phyloP scores from a whole-genome alignment of 1,139 yeast species.

The Hanseniaspora gamundiae region DNA sequence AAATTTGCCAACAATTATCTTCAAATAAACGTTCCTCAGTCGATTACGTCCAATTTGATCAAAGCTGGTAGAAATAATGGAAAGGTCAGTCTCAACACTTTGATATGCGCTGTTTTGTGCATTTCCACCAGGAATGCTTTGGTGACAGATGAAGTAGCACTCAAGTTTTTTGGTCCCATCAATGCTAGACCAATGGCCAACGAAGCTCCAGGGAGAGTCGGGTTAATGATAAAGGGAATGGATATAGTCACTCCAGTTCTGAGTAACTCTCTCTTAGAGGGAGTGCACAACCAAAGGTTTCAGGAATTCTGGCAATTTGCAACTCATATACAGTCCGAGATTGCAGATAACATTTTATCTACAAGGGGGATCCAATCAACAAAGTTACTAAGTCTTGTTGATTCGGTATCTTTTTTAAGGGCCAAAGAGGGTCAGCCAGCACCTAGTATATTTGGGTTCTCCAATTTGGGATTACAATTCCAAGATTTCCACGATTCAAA shows the following conservation, averaged over 20 bases:
- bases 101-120: not conserved
- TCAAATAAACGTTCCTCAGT: not conserved
- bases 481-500: not conserved
- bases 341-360: not conserved
- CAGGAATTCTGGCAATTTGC: not conserved
- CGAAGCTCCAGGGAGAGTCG: not conserved
- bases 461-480: not conserved
- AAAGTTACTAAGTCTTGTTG: not conserved
- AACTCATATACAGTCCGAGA: not conserved
- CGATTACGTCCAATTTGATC: not conserved
- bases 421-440: not conserved
- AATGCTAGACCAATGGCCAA: not conserved
- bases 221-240: not conserved
- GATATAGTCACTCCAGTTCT: not conserved
- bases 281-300: not conserved
- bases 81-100: not conserved
- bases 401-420: not conserved
- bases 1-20: not conserved
- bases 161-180: not conserved
- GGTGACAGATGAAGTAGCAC: not conserved
- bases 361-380: not conserved
- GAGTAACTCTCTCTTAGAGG: not conserved
- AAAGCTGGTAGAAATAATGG: not conserved
- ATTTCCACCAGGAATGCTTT: not conserved
- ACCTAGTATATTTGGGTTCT: not conserved